Evolutionary conservation across 208 protist species (phyloP).

Genomic region (Crithidia bombi): DNA sequence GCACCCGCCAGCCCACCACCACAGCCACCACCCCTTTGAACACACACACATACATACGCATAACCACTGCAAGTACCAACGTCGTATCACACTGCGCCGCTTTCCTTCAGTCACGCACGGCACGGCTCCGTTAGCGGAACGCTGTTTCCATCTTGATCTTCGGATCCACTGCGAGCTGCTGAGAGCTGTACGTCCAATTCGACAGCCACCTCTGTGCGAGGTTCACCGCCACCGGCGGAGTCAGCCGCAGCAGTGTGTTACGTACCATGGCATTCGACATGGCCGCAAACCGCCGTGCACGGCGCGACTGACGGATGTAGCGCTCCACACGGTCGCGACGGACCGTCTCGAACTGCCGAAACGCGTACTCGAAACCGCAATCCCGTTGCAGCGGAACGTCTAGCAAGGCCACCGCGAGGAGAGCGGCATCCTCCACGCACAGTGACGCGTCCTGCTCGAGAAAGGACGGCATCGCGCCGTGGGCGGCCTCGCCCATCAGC

Average conservation of each 20-base stretch:
- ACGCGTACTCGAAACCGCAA: conserved; percentile 86
- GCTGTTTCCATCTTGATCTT: conserved; percentile 87
- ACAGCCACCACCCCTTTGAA: too few relatives aligned
- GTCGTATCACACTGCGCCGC: too few relatives aligned
- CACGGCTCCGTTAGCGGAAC: conserved; percentile 40
- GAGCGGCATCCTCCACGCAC: conserved; percentile 88
- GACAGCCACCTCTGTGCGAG: conserved; percentile 81
- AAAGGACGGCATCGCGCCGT: conserved; percentile 86
- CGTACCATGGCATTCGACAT: conserved; percentile 50
- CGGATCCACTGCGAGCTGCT: conserved; percentile 84
- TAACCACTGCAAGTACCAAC: neutral
- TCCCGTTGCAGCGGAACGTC: conserved; percentile 83
- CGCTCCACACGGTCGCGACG: conserved; percentile 83
- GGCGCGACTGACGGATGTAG: conserved; percentile 88
- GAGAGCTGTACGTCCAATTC: conserved; percentile 83
- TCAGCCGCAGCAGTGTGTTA: conserved; percentile 52
- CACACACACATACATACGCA: neutral
- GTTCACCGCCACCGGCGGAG: conserved; percentile 47
- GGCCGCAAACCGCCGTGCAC: conserved; percentile 67
- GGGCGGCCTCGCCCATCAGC: conserved; percentile 85
- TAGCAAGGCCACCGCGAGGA: conserved; percentile 79
- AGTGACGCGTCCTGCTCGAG: conserved; percentile 85
- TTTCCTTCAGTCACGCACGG: neutral
- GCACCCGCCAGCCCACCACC: too few relatives aligned
- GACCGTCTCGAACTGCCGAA: conserved; percentile 83